phyloP scores from a whole-genome alignment of 345 rosid species.

The Reutealis trisperma region DNA sequence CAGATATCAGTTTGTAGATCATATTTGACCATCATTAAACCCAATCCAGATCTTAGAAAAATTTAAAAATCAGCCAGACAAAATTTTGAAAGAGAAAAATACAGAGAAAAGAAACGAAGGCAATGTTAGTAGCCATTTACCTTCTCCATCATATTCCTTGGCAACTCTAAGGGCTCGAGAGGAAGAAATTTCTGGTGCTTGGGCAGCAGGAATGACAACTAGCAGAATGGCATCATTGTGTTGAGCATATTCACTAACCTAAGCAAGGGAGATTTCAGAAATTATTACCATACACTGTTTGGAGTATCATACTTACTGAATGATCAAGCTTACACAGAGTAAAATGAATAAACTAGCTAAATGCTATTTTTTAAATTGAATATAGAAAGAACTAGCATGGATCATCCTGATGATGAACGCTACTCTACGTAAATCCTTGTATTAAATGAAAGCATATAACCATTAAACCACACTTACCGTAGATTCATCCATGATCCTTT shows the following conservation, averaged over 20 bases:
- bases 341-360: neutral
- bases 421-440: neutral
- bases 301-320: neutral
- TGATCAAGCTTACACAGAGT: neutral
- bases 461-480: neutral
- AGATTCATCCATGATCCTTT: slow-evolving; percentile 74
- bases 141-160: slow-evolving; percentile 87
- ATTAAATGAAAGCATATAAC: neutral
- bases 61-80: neutral
- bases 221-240: slow-evolving; percentile 90
- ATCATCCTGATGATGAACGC: neutral
- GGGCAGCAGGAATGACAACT: slow-evolving; percentile 82
- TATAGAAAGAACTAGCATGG: neutral
- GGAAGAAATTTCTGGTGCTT: slow-evolving; percentile 84
- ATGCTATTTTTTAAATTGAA: neutral
- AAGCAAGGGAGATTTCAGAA: slow-evolving; percentile 9
- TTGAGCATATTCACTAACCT: slow-evolving; percentile 77
- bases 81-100: neutral
- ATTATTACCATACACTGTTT: neutral
- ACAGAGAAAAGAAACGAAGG: neutral
- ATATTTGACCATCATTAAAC: neutral
- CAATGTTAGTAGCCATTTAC: slow-evolving; percentile 15
- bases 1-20: neutral
- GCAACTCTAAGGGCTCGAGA: slow-evolving; percentile 84
- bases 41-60: neutral